Base-by-base conservation (phyloP, 805 yeast species). In the Saturnispora gosingensis region DNA sequence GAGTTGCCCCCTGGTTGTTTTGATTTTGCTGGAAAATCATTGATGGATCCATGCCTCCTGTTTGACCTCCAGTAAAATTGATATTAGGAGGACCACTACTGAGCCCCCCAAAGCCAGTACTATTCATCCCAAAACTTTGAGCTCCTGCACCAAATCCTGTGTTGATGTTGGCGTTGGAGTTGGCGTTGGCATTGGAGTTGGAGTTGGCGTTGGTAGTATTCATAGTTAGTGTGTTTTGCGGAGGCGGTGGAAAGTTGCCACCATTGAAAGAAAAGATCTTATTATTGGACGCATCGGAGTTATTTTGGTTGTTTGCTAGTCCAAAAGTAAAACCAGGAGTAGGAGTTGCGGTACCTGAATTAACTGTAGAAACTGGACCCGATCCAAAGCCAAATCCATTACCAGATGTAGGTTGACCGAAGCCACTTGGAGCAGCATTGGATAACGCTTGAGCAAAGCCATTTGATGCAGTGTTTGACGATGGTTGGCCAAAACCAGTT, bases 31-130 rank as follows among this genome's bases (percentile, higher is more conserved):
- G 51, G 38, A 49, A 49, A 34, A 49, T 40, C 20, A 16, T 25
- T 7, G 51, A 43, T 11, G 35, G 43, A 43, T 49, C 51, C 9
- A 34, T 35, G 22, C 42, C 42, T n/a, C 30, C 47, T 16, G 42
- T 18, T 11, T 43, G 39, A 24, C 42, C 34, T 15, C 69, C 69
- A 2, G 67, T 56, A 51, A 67, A 66, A 47, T 66, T 63, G 56
- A 66, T 59, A 53, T 58, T 62, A 18, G 70, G 70, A 4, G 68
- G 44, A 10, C 42, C 49, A 6, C 22, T 22, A 42, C 11, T 30
- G 30, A 13, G 20, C 34, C 35, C 45, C n/a, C 51, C 51, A 36
- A 49, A 49, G 24, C 53, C 45, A 13, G 7, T 39, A 38, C 10
- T 50, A 24, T 16, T 43, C 40, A 2, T 34, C 9, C 30, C 42